These are phyloP conservation scores for Potentilla sterilis DNA, from an alignment of 306 rosid species.

Conservation along the genomic window DNA sequence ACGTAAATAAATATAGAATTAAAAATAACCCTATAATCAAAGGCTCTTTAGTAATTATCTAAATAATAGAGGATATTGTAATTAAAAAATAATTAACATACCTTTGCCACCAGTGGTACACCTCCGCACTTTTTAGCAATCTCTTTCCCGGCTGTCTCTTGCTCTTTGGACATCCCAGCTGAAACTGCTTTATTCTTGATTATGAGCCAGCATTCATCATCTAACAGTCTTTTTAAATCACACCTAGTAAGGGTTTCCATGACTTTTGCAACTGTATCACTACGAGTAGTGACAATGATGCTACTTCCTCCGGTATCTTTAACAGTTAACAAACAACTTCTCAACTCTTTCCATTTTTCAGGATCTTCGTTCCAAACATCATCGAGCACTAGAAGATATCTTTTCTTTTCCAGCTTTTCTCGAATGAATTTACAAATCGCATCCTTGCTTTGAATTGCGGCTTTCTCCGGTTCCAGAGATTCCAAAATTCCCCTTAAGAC, in stretches of 20 bases:
- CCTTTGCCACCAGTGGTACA: constrained; percentile 18
- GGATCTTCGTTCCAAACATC: not conserved
- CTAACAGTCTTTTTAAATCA: constrained; percentile 1
- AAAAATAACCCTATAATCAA: no score
- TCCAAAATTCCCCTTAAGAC: constrained; percentile 12
- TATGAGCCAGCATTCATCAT: constrained; percentile 20
- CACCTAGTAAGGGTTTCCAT: constrained; percentile 19
- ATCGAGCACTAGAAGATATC: constrained; percentile 7
- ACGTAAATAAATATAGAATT: no score
- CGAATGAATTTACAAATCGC: constrained; percentile 1
- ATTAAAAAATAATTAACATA: not conserved
- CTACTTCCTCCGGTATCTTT: not conserved
- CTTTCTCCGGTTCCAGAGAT: not conserved
- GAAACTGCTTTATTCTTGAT: constrained; percentile 4
- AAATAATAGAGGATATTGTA: no score
- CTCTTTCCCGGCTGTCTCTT: not conserved
- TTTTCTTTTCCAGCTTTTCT: constrained; percentile 8
- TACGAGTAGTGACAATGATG: not conserved
- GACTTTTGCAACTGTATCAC: constrained; percentile 9
- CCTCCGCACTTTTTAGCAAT: constrained; percentile 26
- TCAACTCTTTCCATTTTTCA: not conserved
- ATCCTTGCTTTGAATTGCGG: not conserved
- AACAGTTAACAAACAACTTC: not conserved
- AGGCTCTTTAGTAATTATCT: no score
- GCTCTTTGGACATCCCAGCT: not conserved